Evolutionary conservation across 140 eudicot genomes (phyloP).

Genomic region (Cichorium intybus): DNA sequence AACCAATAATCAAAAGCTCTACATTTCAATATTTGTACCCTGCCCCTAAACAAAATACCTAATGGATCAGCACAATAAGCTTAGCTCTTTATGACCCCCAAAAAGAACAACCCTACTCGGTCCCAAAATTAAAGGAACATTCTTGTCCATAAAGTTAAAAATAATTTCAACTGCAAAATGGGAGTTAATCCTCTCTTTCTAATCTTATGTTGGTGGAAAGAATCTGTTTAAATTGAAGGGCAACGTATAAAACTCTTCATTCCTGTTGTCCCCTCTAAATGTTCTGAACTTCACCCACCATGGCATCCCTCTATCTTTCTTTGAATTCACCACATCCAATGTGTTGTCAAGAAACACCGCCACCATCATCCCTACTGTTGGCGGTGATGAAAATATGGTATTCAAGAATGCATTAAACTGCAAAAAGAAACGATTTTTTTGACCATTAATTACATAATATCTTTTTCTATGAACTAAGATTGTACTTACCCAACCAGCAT

Average conservation of each 20-base stretch:
- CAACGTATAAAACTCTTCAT: constrained; percentile 93
- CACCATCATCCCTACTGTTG: constrained; percentile 72
- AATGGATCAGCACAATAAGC: constrained; percentile 25
- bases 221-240: constrained; percentile 92
- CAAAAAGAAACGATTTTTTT: constrained; percentile 12
- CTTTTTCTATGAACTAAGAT: not conserved
- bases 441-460: not conserved
- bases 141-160: constrained; percentile 17
- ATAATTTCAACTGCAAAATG: constrained; percentile 33
- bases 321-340: constrained; percentile 84
- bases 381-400: constrained; percentile 78
- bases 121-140: constrained; percentile 23
- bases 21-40: constrained; percentile 39
- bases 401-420: constrained; percentile 95
- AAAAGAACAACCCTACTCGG: constrained; percentile 26
- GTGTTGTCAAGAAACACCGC: constrained; percentile 98
- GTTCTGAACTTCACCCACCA: constrained; percentile 99
- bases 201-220: constrained; percentile 82
- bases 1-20: constrained; percentile 44
- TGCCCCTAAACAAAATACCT: constrained; percentile 37
- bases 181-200: constrained; percentile 18
- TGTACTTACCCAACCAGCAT: constrained; percentile 93
- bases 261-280: constrained; percentile 91
- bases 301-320: constrained; percentile 98
- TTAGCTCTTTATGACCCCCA: constrained; percentile 30